Percentiles rank a stretch among this genome's conserved stretches.
Conservation (phyloP, 1,284 basidiomycete species). For the Rhodotorula sp. region DNA sequence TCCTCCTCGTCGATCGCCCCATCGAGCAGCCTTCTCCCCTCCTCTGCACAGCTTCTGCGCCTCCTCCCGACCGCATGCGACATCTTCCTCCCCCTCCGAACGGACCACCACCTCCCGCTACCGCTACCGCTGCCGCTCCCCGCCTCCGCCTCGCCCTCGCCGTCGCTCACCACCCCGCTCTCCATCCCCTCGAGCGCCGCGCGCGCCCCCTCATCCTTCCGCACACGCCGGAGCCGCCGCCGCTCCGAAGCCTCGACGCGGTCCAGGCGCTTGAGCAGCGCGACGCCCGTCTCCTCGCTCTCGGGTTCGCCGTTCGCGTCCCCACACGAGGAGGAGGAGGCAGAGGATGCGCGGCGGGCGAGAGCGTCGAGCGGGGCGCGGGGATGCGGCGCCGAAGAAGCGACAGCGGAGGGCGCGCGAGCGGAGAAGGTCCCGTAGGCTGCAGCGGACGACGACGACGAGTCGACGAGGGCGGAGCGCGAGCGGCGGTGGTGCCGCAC, state of each 20-base stretch:
- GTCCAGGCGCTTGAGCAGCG: conserved; percentile 16
- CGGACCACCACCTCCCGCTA: not conserved
- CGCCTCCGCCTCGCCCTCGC: not conserved
- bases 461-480: not conserved
- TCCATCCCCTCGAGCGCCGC: not conserved
- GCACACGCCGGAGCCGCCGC: not conserved
- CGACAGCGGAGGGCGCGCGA: not conserved
- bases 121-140: no score
- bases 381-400: not conserved
- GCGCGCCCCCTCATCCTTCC: not conserved
- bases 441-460: not conserved
- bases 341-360: not conserved
- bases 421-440: not conserved
- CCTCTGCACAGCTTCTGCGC: not conserved
- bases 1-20: conserved; percentile 3
- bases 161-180: not conserved
- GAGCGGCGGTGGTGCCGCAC: conserved; percentile 1
- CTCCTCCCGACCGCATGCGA: not conserved
- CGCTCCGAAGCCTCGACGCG: conserved; percentile 9
- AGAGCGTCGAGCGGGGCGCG: conserved; percentile 4
- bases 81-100: not conserved
- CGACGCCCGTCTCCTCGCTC: conserved; percentile 23
- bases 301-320: not conserved
- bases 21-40: not conserved
- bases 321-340: no score